phyloP scores from a whole-genome alignment of 805 yeast species.

The Maudiozyma saulgeensis region DNA sequence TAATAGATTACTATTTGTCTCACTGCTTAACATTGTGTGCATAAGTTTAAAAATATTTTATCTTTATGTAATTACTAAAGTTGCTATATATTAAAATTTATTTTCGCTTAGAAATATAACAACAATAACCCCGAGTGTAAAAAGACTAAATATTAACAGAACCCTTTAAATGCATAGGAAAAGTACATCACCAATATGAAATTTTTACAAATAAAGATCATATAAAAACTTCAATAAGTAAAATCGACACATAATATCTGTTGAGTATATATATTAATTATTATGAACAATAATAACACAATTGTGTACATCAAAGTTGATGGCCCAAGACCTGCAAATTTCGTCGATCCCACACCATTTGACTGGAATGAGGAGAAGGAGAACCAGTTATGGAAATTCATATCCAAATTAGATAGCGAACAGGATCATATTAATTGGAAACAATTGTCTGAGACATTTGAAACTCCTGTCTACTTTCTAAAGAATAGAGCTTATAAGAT shows the following conservation, averaged over 20 bases:
- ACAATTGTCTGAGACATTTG: constrained; percentile 27
- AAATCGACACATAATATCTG: no score
- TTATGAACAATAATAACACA: constrained; percentile 25
- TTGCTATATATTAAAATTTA: background rate
- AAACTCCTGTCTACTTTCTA: constrained; percentile 27
- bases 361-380: constrained; percentile 27
- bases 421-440: constrained; percentile 24
- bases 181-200: no score
- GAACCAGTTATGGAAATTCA: constrained; percentile 23
- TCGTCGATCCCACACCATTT: constrained; percentile 33
- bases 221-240: no score
- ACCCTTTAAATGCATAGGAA: no score
- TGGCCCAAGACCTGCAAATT: constrained; percentile 33
- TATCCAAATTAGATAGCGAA: constrained; percentile 17
- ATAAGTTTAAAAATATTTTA: no score
- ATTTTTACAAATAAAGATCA: no score
- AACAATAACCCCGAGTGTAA: background rate
- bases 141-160: no score
- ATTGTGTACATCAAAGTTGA: constrained; percentile 38
- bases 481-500: constrained; percentile 23
- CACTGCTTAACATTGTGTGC: no score
- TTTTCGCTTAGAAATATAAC: background rate
- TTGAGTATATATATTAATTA: background rate
- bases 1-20: no score
- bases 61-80: no score